These are phyloP conservation scores for Lichtheimia hyalospora DNA, from an alignment of 371 early-diverging fungal genomes.

Conservation along the genomic window DNA sequence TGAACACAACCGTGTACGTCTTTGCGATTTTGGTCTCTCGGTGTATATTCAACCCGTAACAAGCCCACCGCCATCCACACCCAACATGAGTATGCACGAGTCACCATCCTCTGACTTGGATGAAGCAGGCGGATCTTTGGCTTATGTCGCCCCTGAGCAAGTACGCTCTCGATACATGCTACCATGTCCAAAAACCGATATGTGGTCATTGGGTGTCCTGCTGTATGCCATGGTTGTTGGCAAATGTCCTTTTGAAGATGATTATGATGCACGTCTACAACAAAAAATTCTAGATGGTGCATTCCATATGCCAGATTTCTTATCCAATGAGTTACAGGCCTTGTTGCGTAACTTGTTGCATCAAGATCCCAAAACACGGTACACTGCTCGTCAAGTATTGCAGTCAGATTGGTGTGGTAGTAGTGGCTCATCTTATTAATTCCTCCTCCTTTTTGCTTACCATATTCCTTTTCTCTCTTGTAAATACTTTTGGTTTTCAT, in stretches of 20 bases:
- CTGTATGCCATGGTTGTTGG: conserved; percentile 75
- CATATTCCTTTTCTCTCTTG: too few relatives aligned
- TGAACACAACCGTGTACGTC: conserved; percentile 54
- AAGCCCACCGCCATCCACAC: background rate
- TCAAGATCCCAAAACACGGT: conserved; percentile 24
- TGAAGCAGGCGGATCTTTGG: conserved; percentile 65
- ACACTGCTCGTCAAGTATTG: conserved; percentile 20
- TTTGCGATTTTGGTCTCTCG: conserved; percentile 91
- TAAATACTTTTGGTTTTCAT: too few relatives aligned
- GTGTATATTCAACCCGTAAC: conserved; percentile 27
- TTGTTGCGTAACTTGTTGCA: conserved; percentile 28
- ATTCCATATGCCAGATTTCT: conserved; percentile 34
- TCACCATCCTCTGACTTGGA: conserved; percentile 6
- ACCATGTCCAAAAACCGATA: conserved; percentile 61
- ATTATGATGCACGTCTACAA: conserved; percentile 70
- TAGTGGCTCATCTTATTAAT: too few relatives aligned
- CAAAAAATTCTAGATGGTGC: conserved; percentile 59
- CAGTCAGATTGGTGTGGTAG: conserved; percentile 26
- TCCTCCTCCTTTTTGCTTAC: too few relatives aligned
- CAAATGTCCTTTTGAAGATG: conserved; percentile 75
- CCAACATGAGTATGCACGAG: background rate
- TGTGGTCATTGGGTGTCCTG: conserved; percentile 88
- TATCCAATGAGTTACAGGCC: conserved; percentile 20
- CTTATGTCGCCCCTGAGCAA: conserved; percentile 75
- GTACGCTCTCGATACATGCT: conserved; percentile 20